Evolutionary conservation across 2,329 filamentous ascomycete genomes (phyloP), one percentile per base, ranked within the genome.

Genomic region (Xylariaceae sp.): DNA sequence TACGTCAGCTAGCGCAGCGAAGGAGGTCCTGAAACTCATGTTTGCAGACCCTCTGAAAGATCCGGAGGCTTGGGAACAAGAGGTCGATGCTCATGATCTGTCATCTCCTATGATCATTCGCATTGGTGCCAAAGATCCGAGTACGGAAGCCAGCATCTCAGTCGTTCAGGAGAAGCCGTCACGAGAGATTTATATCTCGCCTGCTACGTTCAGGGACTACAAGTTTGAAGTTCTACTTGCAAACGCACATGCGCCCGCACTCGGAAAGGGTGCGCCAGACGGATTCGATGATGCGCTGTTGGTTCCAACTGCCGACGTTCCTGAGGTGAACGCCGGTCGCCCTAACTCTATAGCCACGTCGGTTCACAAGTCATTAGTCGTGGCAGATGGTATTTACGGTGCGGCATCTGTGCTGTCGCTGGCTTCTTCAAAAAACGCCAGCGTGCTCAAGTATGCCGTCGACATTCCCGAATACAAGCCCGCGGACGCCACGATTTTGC

Each of bases 361-460:
- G 0, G 91, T 97, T 1, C 93, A 97, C 71, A 89, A 87, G 70
- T 85, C 88, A 0, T 74, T 97, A 13, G 68, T 97, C 8, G 82
- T 96, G 7, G 86, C 85, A 0, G 82, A 89, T 53, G 92, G 90
- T 0, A 75, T 96, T 2, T 76, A 83, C 56, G 90, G 88, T 6
- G 84, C 88, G 0, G 78, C 87, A 4, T 77, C 81, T 1, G 66
- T 83, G 5, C 72, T 81, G 4, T 69, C 76, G 7, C 69, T 82
- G 51, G 74, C 78, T 15, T 61, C 77, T 41, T 52, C 75, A 1
- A 71, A 74, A 60, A 71, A 71, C 65, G 64, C 69, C 61, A 74
- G 74, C 57, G 75, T 74, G 61, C 82, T 82, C 67, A 78, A 73
- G 67, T 81, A 75, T 55, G 86, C 83, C 3, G 79, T 90, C 6